phyloP scores from a whole-genome alignment of 768 basidiomycete species.

The Pisolithus tinctorius region DNA sequence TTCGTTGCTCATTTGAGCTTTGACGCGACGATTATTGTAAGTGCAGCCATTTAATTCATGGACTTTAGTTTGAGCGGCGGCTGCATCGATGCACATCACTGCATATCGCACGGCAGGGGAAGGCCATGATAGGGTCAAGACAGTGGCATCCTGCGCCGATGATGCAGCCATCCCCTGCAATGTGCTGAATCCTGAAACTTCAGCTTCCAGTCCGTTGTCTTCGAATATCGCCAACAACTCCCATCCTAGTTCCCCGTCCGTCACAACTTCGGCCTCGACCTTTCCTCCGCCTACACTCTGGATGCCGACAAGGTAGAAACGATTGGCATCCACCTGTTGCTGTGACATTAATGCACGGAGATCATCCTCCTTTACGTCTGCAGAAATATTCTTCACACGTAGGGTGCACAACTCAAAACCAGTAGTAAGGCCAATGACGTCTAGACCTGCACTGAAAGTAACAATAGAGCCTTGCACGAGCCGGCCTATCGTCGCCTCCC shows the following conservation, averaged over 20 bases:
- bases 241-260: conserved; percentile 34
- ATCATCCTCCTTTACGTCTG: conserved; percentile 33
- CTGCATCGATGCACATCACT: conserved; percentile 33
- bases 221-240: conserved; percentile 41
- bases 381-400: conserved; percentile 39
- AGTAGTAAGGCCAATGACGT: conserved; percentile 35
- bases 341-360: conserved; percentile 36
- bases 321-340: conserved; percentile 32
- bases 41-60: conserved; percentile 29
- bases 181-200: conserved; percentile 33
- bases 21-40: conserved; percentile 37
- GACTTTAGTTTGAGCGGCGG: conserved; percentile 24
- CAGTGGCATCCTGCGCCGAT: conserved; percentile 26
- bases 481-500: too few species aligned
- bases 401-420: conserved; percentile 50
- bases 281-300: conserved; percentile 21
- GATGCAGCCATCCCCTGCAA: conserved; percentile 37
- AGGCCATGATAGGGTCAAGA: conserved; percentile 46
- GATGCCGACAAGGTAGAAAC: conserved; percentile 30
- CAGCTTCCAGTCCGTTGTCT: conserved; percentile 37
- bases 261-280: conserved; percentile 38
- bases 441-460: conserved; percentile 43
- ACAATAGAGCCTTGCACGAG: conserved; percentile 42
- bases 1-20: conserved; percentile 36
- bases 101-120: conserved; percentile 40